Evolutionary conservation across 345 rosid genomes (phyloP), one percentile per base, ranked within the genome.

Genomic region (Lumnitzera littorea): DNA sequence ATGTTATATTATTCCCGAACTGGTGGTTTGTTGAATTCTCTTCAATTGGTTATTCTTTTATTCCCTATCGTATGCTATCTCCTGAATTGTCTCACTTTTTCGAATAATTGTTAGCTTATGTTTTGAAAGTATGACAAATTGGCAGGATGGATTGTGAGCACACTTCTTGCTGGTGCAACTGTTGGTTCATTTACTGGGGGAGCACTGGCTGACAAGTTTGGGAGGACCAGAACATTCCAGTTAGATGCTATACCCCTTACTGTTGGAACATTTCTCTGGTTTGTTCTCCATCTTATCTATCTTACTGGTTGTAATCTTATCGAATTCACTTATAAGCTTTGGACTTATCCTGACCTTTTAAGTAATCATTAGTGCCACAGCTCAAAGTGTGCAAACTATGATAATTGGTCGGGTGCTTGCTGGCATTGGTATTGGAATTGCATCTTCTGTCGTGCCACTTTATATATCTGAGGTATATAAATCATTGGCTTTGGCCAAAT

Each of bases 151-250:
- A 71, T 91, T 60, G 99, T 94, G 55, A 88, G 99, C 78, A 76
- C 97, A 2, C 81, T 94, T 50, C 99, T 94, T 67, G 99, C 95
- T 55, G 95, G 96, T 79, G 99, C 99, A 29, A 84, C 95, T 52
- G 81, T 86, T 53, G 99, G 99, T 68, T 83, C 99, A 58, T 94
- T 94, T 74, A 88, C 96, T 13, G 97, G 99, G 53, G 99, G 99
- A 60, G 52, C 87, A 59, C 74, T 94, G 72, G 99, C 99, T 46
- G 97, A 94, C 76, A 80, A 83, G 76, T 94, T 94, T 69, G 99
- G 99, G 64, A 76, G 97, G 74, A 94, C 96, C 41, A 84, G 75
- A 72, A 88, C 97, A 16, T 91, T 94, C 62, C 97, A 84, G 27
- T 76, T 94, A 68, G 96, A 94, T 84, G 97, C 97, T 20, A 80